Conservation (phyloP, 192 early-diverging fungal species). For the Martensiomyces pterosporus region DNA sequence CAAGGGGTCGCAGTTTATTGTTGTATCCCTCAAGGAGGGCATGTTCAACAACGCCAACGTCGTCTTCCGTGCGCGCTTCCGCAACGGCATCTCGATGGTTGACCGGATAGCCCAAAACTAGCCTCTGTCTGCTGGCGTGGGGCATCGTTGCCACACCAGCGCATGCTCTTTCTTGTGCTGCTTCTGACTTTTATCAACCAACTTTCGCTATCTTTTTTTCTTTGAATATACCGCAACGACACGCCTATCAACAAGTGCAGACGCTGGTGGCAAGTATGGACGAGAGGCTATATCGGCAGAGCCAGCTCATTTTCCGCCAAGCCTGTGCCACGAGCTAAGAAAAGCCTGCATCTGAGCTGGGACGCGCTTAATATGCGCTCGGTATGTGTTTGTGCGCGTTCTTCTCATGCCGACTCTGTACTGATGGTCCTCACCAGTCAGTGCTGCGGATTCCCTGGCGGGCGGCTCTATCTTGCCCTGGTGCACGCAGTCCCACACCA, state of each 20-base stretch:
- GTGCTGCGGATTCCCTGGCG: background rate
- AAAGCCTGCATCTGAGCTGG: constrained; percentile 17
- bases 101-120: constrained; percentile 61
- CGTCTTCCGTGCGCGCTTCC: constrained; percentile 88
- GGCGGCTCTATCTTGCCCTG: constrained; percentile 16
- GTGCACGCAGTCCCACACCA: constrained; percentile 35
- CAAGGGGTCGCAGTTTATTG: constrained; percentile 95
- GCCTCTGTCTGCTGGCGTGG: no score
- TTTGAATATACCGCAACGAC: no score
- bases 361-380: constrained; percentile 32
- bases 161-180: background rate
- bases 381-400: constrained; percentile 38
- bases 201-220: no score
- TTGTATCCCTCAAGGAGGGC: constrained; percentile 98
- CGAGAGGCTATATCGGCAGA: no score
- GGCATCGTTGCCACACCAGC: no score
- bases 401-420: constrained; percentile 29
- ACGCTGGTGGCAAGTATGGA: no score
- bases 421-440: constrained; percentile 5
- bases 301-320: no score
- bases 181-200: background rate
- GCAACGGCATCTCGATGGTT: constrained; percentile 91
- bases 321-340: constrained; percentile 14
- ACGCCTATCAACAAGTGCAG: no score
- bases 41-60: constrained; percentile 99